Evolutionary conservation across 306 rosid species (phyloP), one percentile per base, ranked within the genome.

Genomic region (Trifolium fragiferum): DNA sequence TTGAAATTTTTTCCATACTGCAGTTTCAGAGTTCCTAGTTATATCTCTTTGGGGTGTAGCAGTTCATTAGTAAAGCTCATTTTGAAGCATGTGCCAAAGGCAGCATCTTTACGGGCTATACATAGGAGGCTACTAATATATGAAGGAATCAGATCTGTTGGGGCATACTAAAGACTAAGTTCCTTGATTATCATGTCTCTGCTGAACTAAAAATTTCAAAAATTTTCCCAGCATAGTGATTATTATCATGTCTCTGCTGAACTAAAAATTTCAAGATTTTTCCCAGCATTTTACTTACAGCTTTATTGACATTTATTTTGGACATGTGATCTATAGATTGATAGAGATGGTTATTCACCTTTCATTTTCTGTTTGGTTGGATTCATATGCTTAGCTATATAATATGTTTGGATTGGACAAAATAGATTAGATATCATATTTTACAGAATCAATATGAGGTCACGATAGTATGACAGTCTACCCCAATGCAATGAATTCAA

Each of bases 11-110:
- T 62, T 19, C 49, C 58, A 33, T 44, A 13, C 27, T 64, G 58
- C 75, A 55, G 75, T 71, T 76, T 71, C 71, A 16, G 78, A 65
- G 68, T 30, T 65, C 61, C 60, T 51, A 16, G 55, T 27, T 35
- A 25, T 46, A 33, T 35, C 21, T 44, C 6, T 32, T 50, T 62
- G 72, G 51, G 64, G 21, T 19, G 60, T 32, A 14, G 67, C 61
- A 27, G 80, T 70, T 51, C 80, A 27, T 61, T 40, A 71, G 51
- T 54, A 53, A 41, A 63, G 73, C 58, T 63, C 50, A 43, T 69
- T 50, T 68, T 51, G 67, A 51, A 61, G 68, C 73, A 51, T 72
- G 78, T 72, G 78, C 78, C 73, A 15, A 78, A 72, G 73, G 84
- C 41, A 20, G 30, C 77, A 44, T 53, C 55, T 62, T 70, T 65